Evolutionary conservation across 495 filamentous ascomycete species (phyloP).

Genomic region (Astrothelium macrocarpum): DNA sequence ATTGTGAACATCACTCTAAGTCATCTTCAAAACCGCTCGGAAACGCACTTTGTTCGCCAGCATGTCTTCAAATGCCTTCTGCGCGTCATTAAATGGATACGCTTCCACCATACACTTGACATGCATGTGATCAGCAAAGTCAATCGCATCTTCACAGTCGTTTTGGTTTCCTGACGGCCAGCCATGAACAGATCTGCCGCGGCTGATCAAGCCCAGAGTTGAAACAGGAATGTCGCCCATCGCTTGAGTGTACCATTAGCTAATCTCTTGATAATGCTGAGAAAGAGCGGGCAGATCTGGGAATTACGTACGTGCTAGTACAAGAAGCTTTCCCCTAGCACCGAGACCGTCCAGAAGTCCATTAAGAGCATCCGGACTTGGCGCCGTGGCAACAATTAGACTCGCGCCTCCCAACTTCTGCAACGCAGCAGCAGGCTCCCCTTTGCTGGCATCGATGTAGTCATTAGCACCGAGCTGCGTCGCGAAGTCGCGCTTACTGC

Average conservation of each 20-base stretch:
- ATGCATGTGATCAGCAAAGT: constrained; percentile 46
- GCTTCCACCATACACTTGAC: constrained; percentile 56
- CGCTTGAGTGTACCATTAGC: constrained; percentile 22
- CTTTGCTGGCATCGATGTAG: constrained; percentile 52
- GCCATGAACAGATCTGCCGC: constrained; percentile 46
- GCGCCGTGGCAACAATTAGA: constrained; percentile 55
- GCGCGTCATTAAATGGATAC: constrained; percentile 48
- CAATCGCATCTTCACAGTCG: constrained; percentile 58
- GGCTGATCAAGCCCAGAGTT: constrained; percentile 38
- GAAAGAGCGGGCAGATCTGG: neutral
- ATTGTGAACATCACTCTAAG: too few species aligned
- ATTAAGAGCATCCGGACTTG: constrained; percentile 43
- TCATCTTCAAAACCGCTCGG: constrained; percentile 40
- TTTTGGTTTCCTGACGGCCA: constrained; percentile 55
- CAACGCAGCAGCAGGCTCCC: constrained; percentile 42
- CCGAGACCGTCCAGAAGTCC: constrained; percentile 47
- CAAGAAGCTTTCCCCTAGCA: constrained; percentile 49
- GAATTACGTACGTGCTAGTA: constrained; percentile 42
- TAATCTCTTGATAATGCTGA: too few species aligned
- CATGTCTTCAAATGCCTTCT: constrained; percentile 35
- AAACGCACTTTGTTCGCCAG: constrained; percentile 36
- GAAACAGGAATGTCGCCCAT: constrained; percentile 45
- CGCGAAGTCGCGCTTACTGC: constrained; percentile 50
- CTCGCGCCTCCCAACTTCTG: constrained; percentile 51
- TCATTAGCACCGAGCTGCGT: constrained; percentile 54